A percentile compares a stretch with the other conserved stretches of the same genome.
phyloP scores from a whole-genome alignment of 805 yeast genomes.

The Cyberlindnera suaveolens region DNA sequence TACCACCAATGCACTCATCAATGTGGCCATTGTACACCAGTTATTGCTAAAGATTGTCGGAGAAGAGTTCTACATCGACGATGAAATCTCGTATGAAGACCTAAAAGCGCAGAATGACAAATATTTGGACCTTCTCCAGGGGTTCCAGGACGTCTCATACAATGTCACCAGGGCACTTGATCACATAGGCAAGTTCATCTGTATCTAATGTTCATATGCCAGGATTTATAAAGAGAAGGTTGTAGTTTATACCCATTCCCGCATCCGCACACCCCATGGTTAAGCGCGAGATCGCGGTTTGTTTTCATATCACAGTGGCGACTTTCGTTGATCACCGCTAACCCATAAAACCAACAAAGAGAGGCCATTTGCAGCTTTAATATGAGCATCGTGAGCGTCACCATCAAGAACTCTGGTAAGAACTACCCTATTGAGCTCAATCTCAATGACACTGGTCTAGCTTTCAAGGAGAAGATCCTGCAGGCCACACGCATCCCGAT shows the following conservation, averaged over 20 bases:
- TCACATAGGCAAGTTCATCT: slow-evolving; percentile 1
- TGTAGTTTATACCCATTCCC: no score
- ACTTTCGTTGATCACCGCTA: background rate
- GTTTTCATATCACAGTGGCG: no score
- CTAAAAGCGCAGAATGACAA: slow-evolving; percentile 1
- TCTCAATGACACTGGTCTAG: slow-evolving; percentile 36
- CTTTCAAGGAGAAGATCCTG: slow-evolving; percentile 61
- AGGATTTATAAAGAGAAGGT: no score
- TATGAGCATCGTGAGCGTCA: slow-evolving; percentile 18
- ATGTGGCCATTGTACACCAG: slow-evolving; percentile 17
- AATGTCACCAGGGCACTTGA: slow-evolving; percentile 4
- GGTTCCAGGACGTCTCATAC: slow-evolving; percentile 2
- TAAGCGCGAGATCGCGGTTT: no score
- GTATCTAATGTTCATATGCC: no score
- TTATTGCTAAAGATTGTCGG: slow-evolving; percentile 13
- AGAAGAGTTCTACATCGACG: slow-evolving; percentile 16
- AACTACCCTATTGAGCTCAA: slow-evolving; percentile 41
- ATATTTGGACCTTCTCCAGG: slow-evolving; percentile 3
- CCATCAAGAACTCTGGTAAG: slow-evolving; percentile 65
- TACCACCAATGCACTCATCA: slow-evolving; percentile 14
- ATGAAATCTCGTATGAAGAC: slow-evolving; percentile 7
- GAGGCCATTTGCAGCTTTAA: background rate
- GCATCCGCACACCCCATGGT: no score
- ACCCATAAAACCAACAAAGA: slow-evolving; percentile 2
- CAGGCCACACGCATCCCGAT: slow-evolving; percentile 78